Evolutionary conservation across 2,329 filamentous ascomycete genomes (phyloP), one percentile per base, ranked within the genome.

Genomic region (Colletotrichum sp.): DNA sequence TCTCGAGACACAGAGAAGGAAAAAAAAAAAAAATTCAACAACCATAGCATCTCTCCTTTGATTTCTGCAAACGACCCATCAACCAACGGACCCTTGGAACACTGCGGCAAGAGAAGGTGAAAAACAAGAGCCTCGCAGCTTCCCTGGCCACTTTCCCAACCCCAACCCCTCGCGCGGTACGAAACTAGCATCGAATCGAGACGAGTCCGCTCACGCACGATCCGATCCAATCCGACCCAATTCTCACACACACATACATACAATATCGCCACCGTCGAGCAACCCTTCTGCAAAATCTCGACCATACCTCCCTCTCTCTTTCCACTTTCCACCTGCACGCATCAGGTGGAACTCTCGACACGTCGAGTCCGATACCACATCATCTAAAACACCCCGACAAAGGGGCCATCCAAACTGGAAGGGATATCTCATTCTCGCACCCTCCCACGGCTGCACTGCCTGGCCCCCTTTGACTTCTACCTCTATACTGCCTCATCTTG

Each of bases 131-230:
- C 22, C 25, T 71, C 13, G 52, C 67, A 62, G 39, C 36, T 34
- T 56, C 18, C 30, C 43, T 65, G 62, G 28, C 65, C 28, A 28
- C 62, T 34, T 56, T n/a, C 48, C 69, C 69, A 66, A 75, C 73
- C 48, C 69, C 69, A 66, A 75, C 73, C 74, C 62, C 58, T 75
- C 70, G 69, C 34, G 58, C 70, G 27, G 65, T 12, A 76, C 74
- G 74, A 76, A 71, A 73, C 65, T 69, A 76, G 70, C 48, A 74
- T 76, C 70, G 74, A 74, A 76, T 69, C 74, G 65, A 76, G 74
- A 76, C 74, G 74, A 76, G 74, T 76, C 65, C 70, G 74, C 74
- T 74, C 74, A 74, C 74, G 48, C 74, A 73, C 70, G 64, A 65
- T 74, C 65, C 43, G 25, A 52, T 62, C 70, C 73, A 75, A 69